phyloP scores from a whole-genome alignment of 2,329 filamentous ascomycete genomes.

The Talaromyces piceae region DNA sequence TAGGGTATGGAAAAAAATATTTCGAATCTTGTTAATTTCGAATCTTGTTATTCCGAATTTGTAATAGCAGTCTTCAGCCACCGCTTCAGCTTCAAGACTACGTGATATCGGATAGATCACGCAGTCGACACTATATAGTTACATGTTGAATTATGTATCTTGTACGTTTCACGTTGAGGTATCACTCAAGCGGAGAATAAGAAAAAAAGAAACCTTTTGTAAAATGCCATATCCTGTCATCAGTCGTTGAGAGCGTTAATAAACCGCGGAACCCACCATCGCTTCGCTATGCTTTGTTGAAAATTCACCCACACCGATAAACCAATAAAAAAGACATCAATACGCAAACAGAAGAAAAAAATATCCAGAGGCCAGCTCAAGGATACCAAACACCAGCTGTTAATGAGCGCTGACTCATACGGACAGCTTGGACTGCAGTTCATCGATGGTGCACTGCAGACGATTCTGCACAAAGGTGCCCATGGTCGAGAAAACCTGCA shows the following conservation, averaged over 20 bases:
- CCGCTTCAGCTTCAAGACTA: not conserved
- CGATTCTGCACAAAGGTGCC: constrained; percentile 9
- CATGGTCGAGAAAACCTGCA: constrained; percentile 9
- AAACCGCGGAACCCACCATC: not conserved
- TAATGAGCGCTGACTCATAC: not conserved
- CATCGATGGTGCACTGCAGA: constrained; percentile 8
- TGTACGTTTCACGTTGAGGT: not conserved
- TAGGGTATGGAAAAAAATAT: too few species aligned
- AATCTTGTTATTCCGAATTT: too few species aligned
- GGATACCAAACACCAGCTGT: not conserved
- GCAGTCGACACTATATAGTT: not conserved
- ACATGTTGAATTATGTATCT: not conserved
- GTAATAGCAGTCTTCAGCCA: not conserved
- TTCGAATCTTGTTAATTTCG: too few species aligned
- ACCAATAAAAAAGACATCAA: too few species aligned
- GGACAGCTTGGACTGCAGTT: constrained; percentile 9
- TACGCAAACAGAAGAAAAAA: not conserved
- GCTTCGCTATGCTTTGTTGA: constrained; percentile 2
- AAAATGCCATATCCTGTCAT: not conserved
- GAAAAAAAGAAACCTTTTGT: not conserved
- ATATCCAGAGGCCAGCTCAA: constrained; percentile 1
- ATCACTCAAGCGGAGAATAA: not conserved
- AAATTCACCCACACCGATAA: not conserved
- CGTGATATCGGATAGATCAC: not conserved
- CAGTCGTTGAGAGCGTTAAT: constrained; percentile 1